Percentiles rank a stretch among this genome's conserved stretches.
phyloP scores from a whole-genome alignment of 345 rosid species.

The Gossypium thurberi region DNA sequence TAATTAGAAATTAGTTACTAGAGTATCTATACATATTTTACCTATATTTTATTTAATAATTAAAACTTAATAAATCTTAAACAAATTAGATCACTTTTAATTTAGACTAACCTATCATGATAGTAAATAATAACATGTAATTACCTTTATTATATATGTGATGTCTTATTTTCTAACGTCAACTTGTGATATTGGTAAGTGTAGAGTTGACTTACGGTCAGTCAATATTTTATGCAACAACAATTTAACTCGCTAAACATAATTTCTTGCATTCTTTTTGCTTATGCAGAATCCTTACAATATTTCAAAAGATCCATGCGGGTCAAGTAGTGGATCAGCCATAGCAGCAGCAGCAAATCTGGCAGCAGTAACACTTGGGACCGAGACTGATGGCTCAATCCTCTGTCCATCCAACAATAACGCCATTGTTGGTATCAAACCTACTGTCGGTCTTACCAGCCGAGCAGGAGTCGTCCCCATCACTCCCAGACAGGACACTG shows the following conservation, averaged over 20 bases:
- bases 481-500: conserved; percentile 48
- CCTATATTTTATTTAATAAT: too few species aligned
- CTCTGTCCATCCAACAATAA: conserved; percentile 46
- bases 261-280: neutral
- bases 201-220: neutral
- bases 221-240: too few species aligned
- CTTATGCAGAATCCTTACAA: conserved; percentile 61
- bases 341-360: conserved; percentile 67
- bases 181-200: neutral
- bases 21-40: too few species aligned
- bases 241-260: neutral
- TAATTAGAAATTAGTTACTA: too few species aligned
- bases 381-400: conserved; percentile 72
- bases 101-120: too few species aligned
- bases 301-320: conserved; percentile 47
- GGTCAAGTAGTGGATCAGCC: conserved; percentile 78
- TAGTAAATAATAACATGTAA: too few species aligned
- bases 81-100: too few species aligned
- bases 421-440: conserved; percentile 61
- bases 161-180: rapidly evolving
- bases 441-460: conserved; percentile 69
- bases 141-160: too few species aligned
- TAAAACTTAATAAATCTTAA: too few species aligned
- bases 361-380: conserved; percentile 55
- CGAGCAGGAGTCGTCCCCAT: conserved; percentile 62